Evolutionary conservation across 495 filamentous ascomycete species (phyloP).

Genomic region (Penicillium roqueforti): DNA sequence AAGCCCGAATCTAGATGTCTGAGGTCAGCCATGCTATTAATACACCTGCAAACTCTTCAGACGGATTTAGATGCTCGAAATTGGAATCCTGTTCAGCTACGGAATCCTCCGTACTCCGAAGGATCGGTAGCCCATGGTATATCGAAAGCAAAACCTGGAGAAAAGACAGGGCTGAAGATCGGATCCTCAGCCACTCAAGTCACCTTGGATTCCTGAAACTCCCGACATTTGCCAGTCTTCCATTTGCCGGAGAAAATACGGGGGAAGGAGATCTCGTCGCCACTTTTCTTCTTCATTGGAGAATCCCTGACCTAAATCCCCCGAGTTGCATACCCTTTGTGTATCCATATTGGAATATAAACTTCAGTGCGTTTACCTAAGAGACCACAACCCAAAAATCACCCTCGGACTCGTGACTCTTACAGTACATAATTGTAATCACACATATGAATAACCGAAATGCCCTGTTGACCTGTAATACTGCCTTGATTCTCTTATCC

Average conservation of each 20-base stretch:
- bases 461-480: slow-evolving; percentile 10
- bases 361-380: neutral
- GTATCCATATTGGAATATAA: neutral
- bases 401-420: neutral
- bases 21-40: slow-evolving; percentile 9
- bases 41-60: slow-evolving; percentile 1
- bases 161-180: slow-evolving; percentile 32
- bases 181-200: slow-evolving; percentile 25
- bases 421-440: slow-evolving; percentile 10
- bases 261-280: slow-evolving; percentile 19
- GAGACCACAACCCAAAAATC: neutral
- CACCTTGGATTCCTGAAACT: slow-evolving; percentile 33
- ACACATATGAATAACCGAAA: slow-evolving; percentile 8
- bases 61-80: slow-evolving; percentile 1
- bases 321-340: neutral
- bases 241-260: slow-evolving; percentile 28
- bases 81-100: too few relatives aligned
- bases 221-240: slow-evolving; percentile 28
- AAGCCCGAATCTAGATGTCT: slow-evolving; percentile 9
- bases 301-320: slow-evolving; percentile 14
- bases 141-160: slow-evolving; percentile 12
- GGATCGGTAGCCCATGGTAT: too few relatives aligned
- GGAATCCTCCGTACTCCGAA: too few relatives aligned
- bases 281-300: slow-evolving; percentile 17
- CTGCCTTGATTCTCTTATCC: slow-evolving; percentile 10